Evolutionary conservation across 2,329 filamentous ascomycete genomes (phyloP).

Genomic region (Fusarium poae): DNA sequence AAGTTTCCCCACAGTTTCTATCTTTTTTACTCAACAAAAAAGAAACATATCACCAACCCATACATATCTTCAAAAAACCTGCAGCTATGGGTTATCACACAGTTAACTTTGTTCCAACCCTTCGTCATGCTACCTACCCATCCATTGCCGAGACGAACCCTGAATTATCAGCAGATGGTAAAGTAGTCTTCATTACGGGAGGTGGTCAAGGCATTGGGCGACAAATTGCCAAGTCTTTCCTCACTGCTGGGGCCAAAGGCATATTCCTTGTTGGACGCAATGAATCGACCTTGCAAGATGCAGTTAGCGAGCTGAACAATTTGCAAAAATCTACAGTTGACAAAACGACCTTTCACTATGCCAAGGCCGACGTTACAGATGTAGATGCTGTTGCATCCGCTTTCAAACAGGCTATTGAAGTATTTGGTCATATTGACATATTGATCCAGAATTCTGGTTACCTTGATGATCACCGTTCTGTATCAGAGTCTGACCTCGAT

Average conservation of each 20-base stretch:
- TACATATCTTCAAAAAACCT: no score
- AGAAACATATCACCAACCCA: not conserved
- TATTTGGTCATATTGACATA: not conserved
- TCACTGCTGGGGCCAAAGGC: not conserved
- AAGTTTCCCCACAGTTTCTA: not conserved
- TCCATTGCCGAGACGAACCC: not conserved
- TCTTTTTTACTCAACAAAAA: not conserved
- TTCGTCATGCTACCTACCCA: not conserved
- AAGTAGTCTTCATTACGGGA: slow-evolving; percentile 4
- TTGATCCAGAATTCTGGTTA: slow-evolving; percentile 15
- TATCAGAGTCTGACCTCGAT: not conserved
- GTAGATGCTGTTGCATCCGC: not conserved
- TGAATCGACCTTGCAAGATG: not conserved
- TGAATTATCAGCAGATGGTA: not conserved
- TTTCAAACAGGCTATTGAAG: not conserved
- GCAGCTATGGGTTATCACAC: not conserved
- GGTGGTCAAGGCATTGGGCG: slow-evolving; percentile 3
- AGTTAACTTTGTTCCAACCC: slow-evolving; percentile 1
- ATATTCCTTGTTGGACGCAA: not conserved
- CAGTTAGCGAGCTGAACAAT: not conserved
- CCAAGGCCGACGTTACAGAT: not conserved
- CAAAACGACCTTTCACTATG: not conserved
- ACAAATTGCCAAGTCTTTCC: slow-evolving; percentile 6
- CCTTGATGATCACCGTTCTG: slow-evolving; percentile 2
- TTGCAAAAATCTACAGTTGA: not conserved